Evolutionary conservation across 257 asterid genomes (phyloP), one percentile per base, ranked within the genome.

Genomic region (Salvia rosmarinus): DNA sequence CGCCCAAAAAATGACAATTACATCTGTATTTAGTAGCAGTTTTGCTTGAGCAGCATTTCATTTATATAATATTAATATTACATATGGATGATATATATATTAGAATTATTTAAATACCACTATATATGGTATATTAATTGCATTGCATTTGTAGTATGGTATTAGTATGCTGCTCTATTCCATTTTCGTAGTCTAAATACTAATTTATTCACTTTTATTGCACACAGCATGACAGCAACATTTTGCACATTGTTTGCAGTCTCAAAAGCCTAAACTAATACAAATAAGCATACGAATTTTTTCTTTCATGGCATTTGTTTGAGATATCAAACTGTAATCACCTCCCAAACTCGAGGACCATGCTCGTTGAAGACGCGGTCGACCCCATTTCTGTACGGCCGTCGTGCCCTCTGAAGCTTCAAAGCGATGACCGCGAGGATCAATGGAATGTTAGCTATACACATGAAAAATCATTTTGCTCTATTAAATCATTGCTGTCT

Each of bases 191-290:
- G 6, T 23, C 37, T 30, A 25, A 25, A 28, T 13, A 20, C 63
- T 56, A 56, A 56, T 56, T 28, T 56, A 23, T n/a, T 56, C 62
- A 56, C 9, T 56, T 56, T 56, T 56, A 56, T 6, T 56, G 40
- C 37, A 56, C 62, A n/a, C 39, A 2, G 12, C 8, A 51, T 51
- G 5, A 46, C 52, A 51, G 5, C 21, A 17, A 50, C 56, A 50
- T 46, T 46, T 12, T 50, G 12, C 10, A 55, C 10, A 55, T 55
- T 25, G 39, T 11, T 25, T 51, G 4, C 25, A 25, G 3, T 25
- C 62, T 32, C 13, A 32, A 32, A 58, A 13, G 19, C 42, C 5
- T 13, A 58, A n/a, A 6, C 25, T 58, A 30, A 58, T 25, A 32
- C 12, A 57, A 14, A 14, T 9, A 23, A 3, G 60, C 9, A 11